These are phyloP conservation scores for Agaricus blazei DNA, from an alignment of 768 basidiomycete genomes.

Conservation along the genomic window DNA sequence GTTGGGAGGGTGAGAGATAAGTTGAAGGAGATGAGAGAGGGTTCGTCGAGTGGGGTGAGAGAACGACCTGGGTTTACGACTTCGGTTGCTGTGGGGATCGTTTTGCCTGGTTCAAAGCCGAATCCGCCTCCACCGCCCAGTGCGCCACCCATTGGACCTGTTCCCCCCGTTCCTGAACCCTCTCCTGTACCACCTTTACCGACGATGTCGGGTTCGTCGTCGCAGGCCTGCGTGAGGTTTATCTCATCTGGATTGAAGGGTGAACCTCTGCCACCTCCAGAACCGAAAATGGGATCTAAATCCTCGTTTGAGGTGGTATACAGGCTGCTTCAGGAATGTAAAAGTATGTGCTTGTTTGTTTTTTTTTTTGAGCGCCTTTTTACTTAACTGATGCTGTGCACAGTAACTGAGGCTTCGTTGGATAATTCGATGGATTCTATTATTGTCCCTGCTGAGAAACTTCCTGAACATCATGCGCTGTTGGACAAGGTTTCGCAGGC, in stretches of 20 bases:
- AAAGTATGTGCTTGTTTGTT: constrained; percentile 1
- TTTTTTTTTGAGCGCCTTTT: neutral
- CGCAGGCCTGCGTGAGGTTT: constrained; percentile 3
- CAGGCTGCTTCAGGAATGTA: constrained; percentile 5
- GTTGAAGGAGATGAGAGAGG: constrained; percentile 10
- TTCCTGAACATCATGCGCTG: constrained; percentile 10
- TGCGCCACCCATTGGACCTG: constrained; percentile 5
- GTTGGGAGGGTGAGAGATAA: constrained; percentile 3
- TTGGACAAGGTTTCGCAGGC: constrained; percentile 10
- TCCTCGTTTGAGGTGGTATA: constrained; percentile 10
- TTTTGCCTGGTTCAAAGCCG: constrained; percentile 6
- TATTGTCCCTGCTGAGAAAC: constrained; percentile 8
- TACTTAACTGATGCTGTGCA: neutral
- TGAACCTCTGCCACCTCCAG: constrained; percentile 5
- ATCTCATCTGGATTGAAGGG: constrained; percentile 10
- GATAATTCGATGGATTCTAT: constrained; percentile 9
- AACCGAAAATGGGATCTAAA: constrained; percentile 10
- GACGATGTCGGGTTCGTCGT: neutral
- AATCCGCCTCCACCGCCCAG: neutral
- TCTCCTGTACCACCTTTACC: neutral
- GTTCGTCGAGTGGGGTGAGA: neutral
- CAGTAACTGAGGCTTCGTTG: constrained; percentile 4
- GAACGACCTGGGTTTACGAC: constrained; percentile 6
- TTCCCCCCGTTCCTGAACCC: neutral
- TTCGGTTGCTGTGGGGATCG: constrained; percentile 6